A percentile compares a stretch with the other conserved stretches of the same genome.
Conservation (phyloP, 805 yeast genomes). For the Metschnikowia gelsemii region DNA sequence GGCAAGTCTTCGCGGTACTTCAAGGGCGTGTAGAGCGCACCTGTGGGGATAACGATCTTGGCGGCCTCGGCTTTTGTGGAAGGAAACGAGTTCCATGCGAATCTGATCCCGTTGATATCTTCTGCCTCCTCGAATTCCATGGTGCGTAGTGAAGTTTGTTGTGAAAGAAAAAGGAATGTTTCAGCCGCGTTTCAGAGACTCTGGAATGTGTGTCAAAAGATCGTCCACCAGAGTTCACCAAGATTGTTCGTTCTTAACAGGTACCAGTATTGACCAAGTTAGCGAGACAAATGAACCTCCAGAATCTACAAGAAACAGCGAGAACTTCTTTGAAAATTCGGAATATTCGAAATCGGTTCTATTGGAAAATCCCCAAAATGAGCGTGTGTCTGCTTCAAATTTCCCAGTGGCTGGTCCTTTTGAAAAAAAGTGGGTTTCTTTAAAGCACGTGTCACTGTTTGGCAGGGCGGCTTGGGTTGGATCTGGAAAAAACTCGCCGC, state of each 20-base stretch:
- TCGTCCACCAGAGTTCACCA: background rate
- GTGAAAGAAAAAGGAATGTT: too few species aligned
- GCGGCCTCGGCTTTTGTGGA: constrained; percentile 84
- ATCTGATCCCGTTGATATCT: constrained; percentile 46
- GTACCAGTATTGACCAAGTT: too few species aligned
- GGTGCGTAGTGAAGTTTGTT: constrained; percentile 1
- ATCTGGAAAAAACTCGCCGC: constrained; percentile 19
- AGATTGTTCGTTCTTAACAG: too few species aligned
- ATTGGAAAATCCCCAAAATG: too few species aligned
- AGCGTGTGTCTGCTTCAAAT: too few species aligned
- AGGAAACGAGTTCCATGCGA: constrained; percentile 72
- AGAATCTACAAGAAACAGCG: too few species aligned
- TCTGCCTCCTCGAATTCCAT: constrained; percentile 47
- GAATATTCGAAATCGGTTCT: too few species aligned
- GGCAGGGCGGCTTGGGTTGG: background rate
- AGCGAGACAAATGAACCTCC: too few species aligned
- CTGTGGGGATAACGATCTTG: constrained; percentile 90
- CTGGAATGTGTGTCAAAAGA: background rate
- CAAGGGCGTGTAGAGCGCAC: constrained; percentile 93
- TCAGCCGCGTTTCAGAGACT: background rate
- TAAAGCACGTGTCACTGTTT: too few species aligned
- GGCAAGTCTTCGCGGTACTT: constrained; percentile 74
- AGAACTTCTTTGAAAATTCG: too few species aligned
- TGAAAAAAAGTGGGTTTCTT: too few species aligned
- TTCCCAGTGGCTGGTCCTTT: too few species aligned